Evolutionary conservation across 2,329 filamentous ascomycete genomes (phyloP).

Genomic region (Phialophora chinensis): DNA sequence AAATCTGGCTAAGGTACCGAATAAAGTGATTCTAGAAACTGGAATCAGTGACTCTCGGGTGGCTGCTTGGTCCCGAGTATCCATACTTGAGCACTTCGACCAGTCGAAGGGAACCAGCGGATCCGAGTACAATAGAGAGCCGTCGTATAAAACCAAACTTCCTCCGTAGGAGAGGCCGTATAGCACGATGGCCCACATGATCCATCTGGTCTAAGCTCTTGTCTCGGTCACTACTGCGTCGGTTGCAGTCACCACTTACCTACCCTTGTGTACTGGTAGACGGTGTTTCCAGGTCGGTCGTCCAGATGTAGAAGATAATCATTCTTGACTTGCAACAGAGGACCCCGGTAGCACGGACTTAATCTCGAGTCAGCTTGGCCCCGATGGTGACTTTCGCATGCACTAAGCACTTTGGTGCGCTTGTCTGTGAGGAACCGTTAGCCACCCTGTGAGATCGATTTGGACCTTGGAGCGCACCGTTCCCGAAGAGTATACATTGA

Average conservation of each 20-base stretch:
- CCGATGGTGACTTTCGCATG: slow-evolving; percentile 36
- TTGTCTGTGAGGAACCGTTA: slow-evolving; percentile 56
- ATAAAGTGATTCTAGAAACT: slow-evolving; percentile 42
- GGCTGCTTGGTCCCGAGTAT: slow-evolving; percentile 35
- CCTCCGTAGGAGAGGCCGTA: slow-evolving; percentile 64
- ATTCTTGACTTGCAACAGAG: slow-evolving; percentile 50
- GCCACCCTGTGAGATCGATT: neutral
- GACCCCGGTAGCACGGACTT: slow-evolving; percentile 20
- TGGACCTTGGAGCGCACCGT: slow-evolving; percentile 50
- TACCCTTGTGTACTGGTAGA: slow-evolving; percentile 64
- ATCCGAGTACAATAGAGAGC: slow-evolving; percentile 76
- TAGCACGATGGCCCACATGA: slow-evolving; percentile 67
- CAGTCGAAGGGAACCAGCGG: slow-evolving; percentile 64
- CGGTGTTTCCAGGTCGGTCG: slow-evolving; percentile 49
- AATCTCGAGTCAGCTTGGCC: neutral
- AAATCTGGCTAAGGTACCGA: slow-evolving; percentile 71
- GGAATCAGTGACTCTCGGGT: neutral
- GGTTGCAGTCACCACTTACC: neutral
- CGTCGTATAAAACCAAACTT: slow-evolving; percentile 74
- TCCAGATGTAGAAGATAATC: slow-evolving; percentile 64
- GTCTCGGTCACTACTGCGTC: neutral
- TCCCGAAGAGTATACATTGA: slow-evolving; percentile 77
- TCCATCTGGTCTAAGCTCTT: slow-evolving; percentile 68
- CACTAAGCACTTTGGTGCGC: slow-evolving; percentile 80
- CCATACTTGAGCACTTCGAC: slow-evolving; percentile 71